phyloP scores from a whole-genome alignment of 257 asterid genomes.

The Nicotiana tomentosiformis region DNA sequence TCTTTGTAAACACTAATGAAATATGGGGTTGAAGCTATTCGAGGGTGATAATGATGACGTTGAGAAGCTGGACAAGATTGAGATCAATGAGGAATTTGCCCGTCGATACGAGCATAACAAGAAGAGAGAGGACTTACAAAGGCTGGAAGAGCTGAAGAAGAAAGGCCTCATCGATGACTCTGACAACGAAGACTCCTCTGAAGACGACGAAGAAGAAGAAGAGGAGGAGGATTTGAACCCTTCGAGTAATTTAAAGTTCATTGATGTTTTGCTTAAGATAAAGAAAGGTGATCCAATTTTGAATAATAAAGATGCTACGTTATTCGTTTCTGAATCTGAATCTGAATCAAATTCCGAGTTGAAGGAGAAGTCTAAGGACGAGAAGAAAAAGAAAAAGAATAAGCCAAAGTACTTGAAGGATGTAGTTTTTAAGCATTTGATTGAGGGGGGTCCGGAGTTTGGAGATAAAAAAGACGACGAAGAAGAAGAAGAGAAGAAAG shows the following conservation, averaged over 20 bases:
- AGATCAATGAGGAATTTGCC: constrained; percentile 57
- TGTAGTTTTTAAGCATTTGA: constrained; percentile 55
- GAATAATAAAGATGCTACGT: constrained; percentile 44
- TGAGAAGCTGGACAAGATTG: constrained; percentile 34
- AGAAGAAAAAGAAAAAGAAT: constrained; percentile 26
- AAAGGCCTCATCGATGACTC: constrained; percentile 38
- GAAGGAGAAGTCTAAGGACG: neutral
- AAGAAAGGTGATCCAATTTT: constrained; percentile 57
- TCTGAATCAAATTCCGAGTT: constrained; percentile 11
- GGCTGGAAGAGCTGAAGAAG: constrained; percentile 54
- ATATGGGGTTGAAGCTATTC: constrained; percentile 38
- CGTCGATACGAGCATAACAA: constrained; percentile 68
- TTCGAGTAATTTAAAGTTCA: constrained; percentile 22
- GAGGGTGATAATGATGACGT: constrained; percentile 36
- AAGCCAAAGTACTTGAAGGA: constrained; percentile 76
- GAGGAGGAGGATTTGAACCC: constrained; percentile 13
- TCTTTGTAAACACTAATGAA: too few relatives aligned
- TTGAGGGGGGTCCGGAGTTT: constrained; percentile 64
- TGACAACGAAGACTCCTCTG: constrained; percentile 21
- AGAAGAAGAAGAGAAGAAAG: constrained; percentile 17
- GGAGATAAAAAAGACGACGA: constrained; percentile 13
- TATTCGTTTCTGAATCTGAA: constrained; percentile 49
- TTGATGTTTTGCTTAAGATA: constrained; percentile 57
- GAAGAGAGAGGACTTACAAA: constrained; percentile 71
- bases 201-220: constrained; percentile 31